These are phyloP conservation scores for Schwanniomyces sp. DNA, from an alignment of 805 yeast genomes.

Conservation along the genomic window DNA sequence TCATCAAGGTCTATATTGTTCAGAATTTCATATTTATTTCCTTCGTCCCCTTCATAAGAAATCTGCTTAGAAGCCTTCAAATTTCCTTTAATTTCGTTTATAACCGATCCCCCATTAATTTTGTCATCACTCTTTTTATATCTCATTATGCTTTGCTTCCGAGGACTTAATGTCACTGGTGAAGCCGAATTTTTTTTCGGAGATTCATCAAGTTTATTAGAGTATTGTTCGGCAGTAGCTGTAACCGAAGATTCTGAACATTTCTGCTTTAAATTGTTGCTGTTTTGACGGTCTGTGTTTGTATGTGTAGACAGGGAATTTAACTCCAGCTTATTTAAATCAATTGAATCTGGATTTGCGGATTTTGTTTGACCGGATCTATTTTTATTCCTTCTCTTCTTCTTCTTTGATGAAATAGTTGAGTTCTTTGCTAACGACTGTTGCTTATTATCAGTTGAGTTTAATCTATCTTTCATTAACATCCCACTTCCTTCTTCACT, in stretches of 20 bases:
- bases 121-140: conserved; percentile 30
- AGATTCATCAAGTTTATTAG: not conserved
- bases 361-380: not conserved
- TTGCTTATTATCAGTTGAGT: not conserved
- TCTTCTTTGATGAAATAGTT: conserved; percentile 1
- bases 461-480: not conserved
- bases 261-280: not conserved
- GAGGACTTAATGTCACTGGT: conserved; percentile 25
- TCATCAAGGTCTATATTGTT: conserved; percentile 28
- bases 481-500: not conserved
- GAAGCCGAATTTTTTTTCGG: not conserved
- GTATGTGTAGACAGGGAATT: not conserved
- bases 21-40: conserved; percentile 4
- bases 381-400: conserved; percentile 7
- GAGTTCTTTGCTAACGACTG: not conserved
- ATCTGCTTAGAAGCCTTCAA: conserved; percentile 11
- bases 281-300: not conserved
- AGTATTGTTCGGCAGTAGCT: not conserved
- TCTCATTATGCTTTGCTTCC: conserved; percentile 39
- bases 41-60: not conserved
- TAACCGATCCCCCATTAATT: conserved; percentile 15
- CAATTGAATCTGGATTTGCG: not conserved
- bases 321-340: not conserved
- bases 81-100: conserved; percentile 29
- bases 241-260: not conserved